Evolutionary conservation across 2,329 filamentous ascomycete genomes (phyloP).

Genomic region (Grosmannia serpens): DNA sequence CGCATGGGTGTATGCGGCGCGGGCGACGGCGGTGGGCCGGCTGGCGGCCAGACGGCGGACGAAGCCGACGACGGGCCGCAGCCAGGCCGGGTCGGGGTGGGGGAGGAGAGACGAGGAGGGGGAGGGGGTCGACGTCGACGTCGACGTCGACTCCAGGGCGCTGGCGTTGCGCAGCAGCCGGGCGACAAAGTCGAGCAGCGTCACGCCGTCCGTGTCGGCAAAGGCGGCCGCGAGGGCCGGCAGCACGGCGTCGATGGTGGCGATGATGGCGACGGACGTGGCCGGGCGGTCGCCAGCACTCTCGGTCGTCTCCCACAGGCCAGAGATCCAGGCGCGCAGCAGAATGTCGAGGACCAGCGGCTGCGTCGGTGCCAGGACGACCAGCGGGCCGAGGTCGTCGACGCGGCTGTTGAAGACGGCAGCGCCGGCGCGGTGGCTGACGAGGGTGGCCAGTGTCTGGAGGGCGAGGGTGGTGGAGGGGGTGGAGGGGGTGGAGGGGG

Average conservation of each 20-base stretch:
- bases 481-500: constrained; percentile 23
- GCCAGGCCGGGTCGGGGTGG: constrained; percentile 41
- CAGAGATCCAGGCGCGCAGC: constrained; percentile 42
- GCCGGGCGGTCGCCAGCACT: too few species aligned
- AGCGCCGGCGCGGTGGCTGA: constrained; percentile 39
- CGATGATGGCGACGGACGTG: neutral
- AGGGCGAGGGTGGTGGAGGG: constrained; percentile 42
- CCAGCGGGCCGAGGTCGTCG: constrained; percentile 41
- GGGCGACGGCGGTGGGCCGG: constrained; percentile 41
- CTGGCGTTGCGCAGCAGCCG: constrained; percentile 35
- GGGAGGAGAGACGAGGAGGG: neutral
- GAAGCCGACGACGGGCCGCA: constrained; percentile 31
- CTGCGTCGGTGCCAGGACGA: constrained; percentile 44
- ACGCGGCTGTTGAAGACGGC: constrained; percentile 30
- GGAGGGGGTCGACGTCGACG: constrained; percentile 22
- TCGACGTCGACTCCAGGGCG: neutral
- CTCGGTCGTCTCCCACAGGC: constrained; percentile 7
- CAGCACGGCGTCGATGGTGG: constrained; percentile 35
- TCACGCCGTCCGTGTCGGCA: constrained; percentile 47
- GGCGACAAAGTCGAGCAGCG: constrained; percentile 45
- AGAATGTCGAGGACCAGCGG: constrained; percentile 44
- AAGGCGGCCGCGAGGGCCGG: constrained; percentile 40
- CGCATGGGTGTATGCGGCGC: constrained; percentile 48
- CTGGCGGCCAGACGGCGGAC: constrained; percentile 43
- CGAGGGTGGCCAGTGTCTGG: constrained; percentile 45